Evolutionary conservation across 768 basidiomycete species (phyloP).

Genomic region (Exsudoporus frostii): DNA sequence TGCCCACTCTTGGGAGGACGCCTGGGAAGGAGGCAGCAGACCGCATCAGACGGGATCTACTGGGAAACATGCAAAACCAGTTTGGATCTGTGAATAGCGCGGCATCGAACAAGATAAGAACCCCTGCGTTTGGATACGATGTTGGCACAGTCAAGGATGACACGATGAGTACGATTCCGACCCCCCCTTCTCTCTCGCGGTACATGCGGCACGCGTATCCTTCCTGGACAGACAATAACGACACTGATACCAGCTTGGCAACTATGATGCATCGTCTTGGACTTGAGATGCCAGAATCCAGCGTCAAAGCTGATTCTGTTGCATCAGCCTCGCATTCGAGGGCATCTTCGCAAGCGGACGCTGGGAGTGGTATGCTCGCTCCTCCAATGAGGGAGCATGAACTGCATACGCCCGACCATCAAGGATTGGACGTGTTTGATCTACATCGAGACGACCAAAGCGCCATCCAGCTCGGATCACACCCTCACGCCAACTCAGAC

Average conservation of each 20-base stretch:
- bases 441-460: constrained; percentile 25
- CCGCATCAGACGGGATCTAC: constrained; percentile 62
- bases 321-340: constrained; percentile 12
- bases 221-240: constrained; percentile 40
- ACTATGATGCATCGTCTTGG: constrained; percentile 68
- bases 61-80: constrained; percentile 50
- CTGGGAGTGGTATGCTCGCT: not conserved
- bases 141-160: constrained; percentile 41
- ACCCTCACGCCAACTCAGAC: constrained; percentile 16
- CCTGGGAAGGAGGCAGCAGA: constrained; percentile 71
- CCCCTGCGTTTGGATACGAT: constrained; percentile 29
- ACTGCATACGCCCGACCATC: constrained; percentile 23
- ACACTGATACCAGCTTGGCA: constrained; percentile 58
- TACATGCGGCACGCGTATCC: constrained; percentile 48
- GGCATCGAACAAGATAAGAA: constrained; percentile 21
- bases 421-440: constrained; percentile 24
- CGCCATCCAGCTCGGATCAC: constrained; percentile 10
- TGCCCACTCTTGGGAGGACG: constrained; percentile 52
- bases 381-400: constrained; percentile 4
- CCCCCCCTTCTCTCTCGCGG: constrained; percentile 69
- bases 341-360: constrained; percentile 5
- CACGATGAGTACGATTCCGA: constrained; percentile 65
- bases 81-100: constrained; percentile 14
- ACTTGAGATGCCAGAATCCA: constrained; percentile 40
- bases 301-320: constrained; percentile 13